These are phyloP conservation scores for Neurospora sp. DNA, from an alignment of 2,329 filamentous ascomycete species.

Conservation along the genomic window DNA sequence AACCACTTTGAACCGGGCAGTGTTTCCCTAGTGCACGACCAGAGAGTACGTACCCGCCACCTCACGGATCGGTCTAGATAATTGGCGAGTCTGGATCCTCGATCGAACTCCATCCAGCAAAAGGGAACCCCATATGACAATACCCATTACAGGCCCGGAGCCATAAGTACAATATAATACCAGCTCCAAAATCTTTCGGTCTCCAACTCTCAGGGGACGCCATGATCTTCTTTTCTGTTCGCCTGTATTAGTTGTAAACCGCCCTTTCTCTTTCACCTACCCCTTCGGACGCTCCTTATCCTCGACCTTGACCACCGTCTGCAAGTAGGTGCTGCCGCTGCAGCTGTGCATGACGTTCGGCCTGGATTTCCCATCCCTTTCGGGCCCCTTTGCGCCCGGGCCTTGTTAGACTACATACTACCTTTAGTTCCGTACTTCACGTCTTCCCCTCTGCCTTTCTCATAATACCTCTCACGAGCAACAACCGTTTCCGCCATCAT, in stretches of 20 bases:
- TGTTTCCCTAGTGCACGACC: background rate
- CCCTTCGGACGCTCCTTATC: background rate
- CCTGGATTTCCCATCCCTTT: conserved; percentile 9
- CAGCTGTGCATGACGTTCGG: conserved; percentile 14
- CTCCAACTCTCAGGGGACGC: background rate
- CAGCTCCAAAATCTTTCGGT: background rate
- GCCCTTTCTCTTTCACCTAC: background rate
- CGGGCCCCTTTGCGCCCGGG: conserved; percentile 15
- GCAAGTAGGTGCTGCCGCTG: background rate
- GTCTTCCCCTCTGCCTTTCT: background rate
- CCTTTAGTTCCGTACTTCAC: background rate
- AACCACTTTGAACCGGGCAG: background rate
- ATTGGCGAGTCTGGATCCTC: background rate
- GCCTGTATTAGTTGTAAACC: background rate
- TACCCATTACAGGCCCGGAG: background rate
- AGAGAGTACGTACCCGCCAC: background rate
- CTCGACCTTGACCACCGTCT: background rate
- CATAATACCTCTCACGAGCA: background rate
- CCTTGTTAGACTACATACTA: background rate
- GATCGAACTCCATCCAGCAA: background rate
- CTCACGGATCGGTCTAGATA: background rate
- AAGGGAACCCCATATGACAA: background rate
- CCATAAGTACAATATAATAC: background rate
- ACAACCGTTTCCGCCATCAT: conserved; percentile 8
- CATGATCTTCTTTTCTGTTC: background rate